Evolutionary conservation across 345 rosid species (phyloP).

Genomic region (Bruguiera sexangula): DNA sequence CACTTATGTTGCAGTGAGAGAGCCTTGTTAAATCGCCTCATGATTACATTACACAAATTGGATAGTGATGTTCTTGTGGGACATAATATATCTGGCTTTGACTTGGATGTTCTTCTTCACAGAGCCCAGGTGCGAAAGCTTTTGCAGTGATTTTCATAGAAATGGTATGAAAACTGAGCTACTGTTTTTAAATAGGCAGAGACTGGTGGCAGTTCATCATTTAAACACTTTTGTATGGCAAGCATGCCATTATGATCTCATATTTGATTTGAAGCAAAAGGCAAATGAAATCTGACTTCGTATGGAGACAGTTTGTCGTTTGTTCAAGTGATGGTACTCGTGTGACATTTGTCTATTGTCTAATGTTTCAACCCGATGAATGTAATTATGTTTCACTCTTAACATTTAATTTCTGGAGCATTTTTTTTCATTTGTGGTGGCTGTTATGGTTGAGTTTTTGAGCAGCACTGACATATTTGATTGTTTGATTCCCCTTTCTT

Average conservation of each 20-base stretch:
- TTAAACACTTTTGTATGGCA: background rate
- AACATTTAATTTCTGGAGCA: background rate
- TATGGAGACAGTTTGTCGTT: too few species aligned
- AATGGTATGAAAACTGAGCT: background rate
- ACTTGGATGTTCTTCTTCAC: slow-evolving; percentile 89
- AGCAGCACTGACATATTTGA: slow-evolving; percentile 9
- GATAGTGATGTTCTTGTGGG: slow-evolving; percentile 96
- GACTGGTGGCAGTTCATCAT: background rate
- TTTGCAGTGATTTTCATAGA: slow-evolving; percentile 14
- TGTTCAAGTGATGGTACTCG: too few species aligned
- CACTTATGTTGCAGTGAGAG: slow-evolving; percentile 68
- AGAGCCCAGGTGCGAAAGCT: slow-evolving; percentile 68
- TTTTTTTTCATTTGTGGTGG: slow-evolving; percentile 2
- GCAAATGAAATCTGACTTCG: background rate
- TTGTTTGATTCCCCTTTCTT: background rate
- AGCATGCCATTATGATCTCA: too few species aligned
- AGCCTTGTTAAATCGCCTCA: slow-evolving; percentile 81
- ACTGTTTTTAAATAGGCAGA: slow-evolving; percentile 2
- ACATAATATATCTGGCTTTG: slow-evolving; percentile 97
- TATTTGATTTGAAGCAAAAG: background rate
- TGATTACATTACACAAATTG: slow-evolving; percentile 79
- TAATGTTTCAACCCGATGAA: too few species aligned
- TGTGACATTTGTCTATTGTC: too few species aligned
- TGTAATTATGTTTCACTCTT: too few species aligned
- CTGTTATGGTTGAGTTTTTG: background rate